phyloP scores from a whole-genome alignment of 768 basidiomycete genomes.

The Udeniomyces megalosporus region DNA sequence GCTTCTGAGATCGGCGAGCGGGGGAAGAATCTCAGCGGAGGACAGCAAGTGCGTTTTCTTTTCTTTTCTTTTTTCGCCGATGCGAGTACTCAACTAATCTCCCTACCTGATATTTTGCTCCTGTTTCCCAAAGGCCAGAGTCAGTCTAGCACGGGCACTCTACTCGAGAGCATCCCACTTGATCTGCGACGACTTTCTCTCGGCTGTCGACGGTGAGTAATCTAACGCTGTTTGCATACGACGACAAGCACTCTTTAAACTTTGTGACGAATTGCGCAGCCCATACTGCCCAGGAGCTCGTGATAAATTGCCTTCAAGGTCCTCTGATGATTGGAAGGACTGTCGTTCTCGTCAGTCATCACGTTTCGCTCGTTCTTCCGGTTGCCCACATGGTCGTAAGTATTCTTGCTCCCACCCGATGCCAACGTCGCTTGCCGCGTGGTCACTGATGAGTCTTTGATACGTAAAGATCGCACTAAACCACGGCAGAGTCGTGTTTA shows the following conservation, averaged over 20 bases:
- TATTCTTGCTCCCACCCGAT: not conserved
- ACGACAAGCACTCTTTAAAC: too few relatives aligned
- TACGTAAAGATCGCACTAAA: slow-evolving; percentile 3
- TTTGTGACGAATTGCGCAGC: slow-evolving; percentile 8
- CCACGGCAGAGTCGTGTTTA: not conserved
- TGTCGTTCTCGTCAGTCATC: slow-evolving; percentile 27
- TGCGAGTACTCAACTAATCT: not conserved
- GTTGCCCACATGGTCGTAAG: slow-evolving; percentile 21
- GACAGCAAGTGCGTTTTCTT: not conserved
- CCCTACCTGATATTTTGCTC: not conserved
- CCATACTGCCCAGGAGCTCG: slow-evolving; percentile 25
- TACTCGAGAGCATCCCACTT: slow-evolving; percentile 27
- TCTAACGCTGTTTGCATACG: too few relatives aligned
- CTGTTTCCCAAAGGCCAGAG: slow-evolving; percentile 22
- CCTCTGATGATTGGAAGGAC: slow-evolving; percentile 22
- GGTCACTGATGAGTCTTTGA: too few relatives aligned
- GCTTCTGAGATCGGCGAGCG: slow-evolving; percentile 27
- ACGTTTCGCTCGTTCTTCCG: slow-evolving; percentile 25
- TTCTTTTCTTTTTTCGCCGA: not conserved
- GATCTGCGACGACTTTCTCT: slow-evolving; percentile 25
- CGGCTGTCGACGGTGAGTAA: slow-evolving; percentile 24
- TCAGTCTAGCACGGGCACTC: slow-evolving; percentile 27
- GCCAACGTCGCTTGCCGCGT: too few relatives aligned
- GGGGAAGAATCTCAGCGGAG: slow-evolving; percentile 23
- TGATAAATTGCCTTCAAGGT: slow-evolving; percentile 23